Evolutionary conservation across 2,329 filamentous ascomycete species (phyloP), one percentile per base, ranked within the genome.

Genomic region (Alternaria sp.): DNA sequence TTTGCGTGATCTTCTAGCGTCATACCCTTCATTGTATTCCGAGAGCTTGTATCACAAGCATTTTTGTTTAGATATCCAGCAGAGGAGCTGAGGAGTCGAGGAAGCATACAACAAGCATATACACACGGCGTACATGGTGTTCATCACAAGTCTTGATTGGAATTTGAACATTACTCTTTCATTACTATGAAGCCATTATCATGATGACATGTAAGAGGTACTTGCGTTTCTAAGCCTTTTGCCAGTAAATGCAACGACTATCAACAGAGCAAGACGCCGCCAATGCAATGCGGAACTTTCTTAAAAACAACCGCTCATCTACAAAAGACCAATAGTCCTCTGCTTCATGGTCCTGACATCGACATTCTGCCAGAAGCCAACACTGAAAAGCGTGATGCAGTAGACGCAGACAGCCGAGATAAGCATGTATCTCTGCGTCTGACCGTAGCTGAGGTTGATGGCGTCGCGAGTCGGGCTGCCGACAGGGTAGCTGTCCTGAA

Each of bases 401-500:
- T 77, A 75, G 25, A 80, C 63, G 19, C 69, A 72, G 13, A 73
- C 73, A 17, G 72, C 78, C 3, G 74, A 73, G 54, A 79, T 80
- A 5, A 78, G 69, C 77, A 81, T 80, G 63, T 76, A 78, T 36
- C 69, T 69, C 57, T 81, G 79, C 3, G 78, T 74, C 57, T 77
- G 63, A 7, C 66, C 77, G 49, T 81, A 82, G 9, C 78, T 77
- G 30, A 73, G 54, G 57, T 78, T 74, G 69, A 82, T 81, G 0
- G 77, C 80, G 9, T 81, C 73, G 6, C 89, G 78, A 15, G 82
- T 84, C 0, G 83, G 79, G 4, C 78, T 84, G 2, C 87, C 87
- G 26, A 82, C 69, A 0, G 81, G 77, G 70, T 88, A 90, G 19
- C 76, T 77, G 5, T 88, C 74, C 68, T 91, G 90, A 3, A 80